Conservation (phyloP, 2,329 filamentous ascomycete species). For the Penicillium sp. region DNA sequence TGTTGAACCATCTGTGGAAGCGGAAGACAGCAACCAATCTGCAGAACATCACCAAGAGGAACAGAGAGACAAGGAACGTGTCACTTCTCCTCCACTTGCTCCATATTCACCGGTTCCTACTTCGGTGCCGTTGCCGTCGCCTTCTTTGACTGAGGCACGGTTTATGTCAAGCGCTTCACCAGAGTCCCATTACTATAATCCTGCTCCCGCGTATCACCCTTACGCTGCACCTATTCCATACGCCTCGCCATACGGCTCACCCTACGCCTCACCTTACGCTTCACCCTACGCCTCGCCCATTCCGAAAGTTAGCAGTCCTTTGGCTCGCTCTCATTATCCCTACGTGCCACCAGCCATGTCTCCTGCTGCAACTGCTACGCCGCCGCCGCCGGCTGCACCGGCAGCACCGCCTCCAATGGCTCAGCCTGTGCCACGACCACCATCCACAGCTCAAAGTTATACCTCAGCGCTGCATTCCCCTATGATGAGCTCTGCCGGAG, state of each 20-base stretch:
- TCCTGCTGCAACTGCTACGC: conserved; percentile 28
- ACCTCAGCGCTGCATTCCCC: conserved; percentile 34
- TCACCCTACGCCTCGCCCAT: conserved; percentile 24
- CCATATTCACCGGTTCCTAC: conserved; percentile 22
- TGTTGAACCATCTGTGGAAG: conserved; percentile 9
- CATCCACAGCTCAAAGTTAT: conserved; percentile 26
- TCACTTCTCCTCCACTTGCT: conserved; percentile 23
- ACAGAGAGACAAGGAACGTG: conserved; percentile 15
- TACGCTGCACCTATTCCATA: conserved; percentile 14
- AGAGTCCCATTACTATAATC: conserved; percentile 21
- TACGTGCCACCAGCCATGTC: conserved; percentile 38
- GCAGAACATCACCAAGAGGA: conserved; percentile 1
- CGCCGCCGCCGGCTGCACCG: conserved; percentile 11
- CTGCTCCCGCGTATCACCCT: conserved; percentile 16
- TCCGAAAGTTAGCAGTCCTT: conserved; percentile 34
- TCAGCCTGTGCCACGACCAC: conserved; percentile 17
- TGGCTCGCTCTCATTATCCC: conserved; percentile 29
- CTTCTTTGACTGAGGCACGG: conserved; percentile 28
- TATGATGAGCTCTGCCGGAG: conserved; percentile 31
- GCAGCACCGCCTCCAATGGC: conserved; percentile 1
- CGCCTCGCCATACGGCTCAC: conserved; percentile 6
- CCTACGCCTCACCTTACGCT: conserved; percentile 11
- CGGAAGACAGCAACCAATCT: background rate
- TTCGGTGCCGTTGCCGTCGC: conserved; percentile 29
- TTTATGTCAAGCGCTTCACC: conserved; percentile 26